Evolutionary conservation across 768 basidiomycete species (phyloP).

Genomic region (Calocera cornea): DNA sequence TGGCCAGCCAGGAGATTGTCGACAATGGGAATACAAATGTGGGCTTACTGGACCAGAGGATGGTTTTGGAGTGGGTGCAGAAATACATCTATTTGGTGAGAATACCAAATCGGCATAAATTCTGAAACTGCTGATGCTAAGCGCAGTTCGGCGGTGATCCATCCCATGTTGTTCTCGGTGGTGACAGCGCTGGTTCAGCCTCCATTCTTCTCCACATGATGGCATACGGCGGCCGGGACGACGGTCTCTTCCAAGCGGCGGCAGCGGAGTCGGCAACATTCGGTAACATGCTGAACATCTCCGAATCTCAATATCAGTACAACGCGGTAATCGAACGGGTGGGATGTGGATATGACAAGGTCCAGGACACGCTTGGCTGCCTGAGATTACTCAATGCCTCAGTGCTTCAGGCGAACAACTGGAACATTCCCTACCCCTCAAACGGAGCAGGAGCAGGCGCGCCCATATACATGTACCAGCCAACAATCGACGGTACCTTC

Average conservation of each 20-base stretch:
- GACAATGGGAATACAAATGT: neutral
- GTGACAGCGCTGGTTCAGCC: constrained; percentile 12
- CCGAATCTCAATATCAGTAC: neutral
- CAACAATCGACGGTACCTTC: neutral
- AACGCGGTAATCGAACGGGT: neutral
- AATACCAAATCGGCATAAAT: neutral
- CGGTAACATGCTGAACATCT: neutral
- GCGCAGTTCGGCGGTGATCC: constrained; percentile 14
- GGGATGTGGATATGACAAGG: neutral
- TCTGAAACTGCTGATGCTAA: neutral
- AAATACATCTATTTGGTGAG: neutral
- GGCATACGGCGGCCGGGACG: constrained; percentile 7
- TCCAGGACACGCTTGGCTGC: neutral
- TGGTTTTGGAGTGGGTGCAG: neutral
- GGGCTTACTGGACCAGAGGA: neutral
- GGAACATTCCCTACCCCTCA: neutral
- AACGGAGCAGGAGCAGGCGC: neutral
- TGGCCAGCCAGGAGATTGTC: neutral
- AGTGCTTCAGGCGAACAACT: neutral
- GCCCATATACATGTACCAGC: constrained; percentile 2
- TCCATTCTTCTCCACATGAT: constrained; percentile 13
- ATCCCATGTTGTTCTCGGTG: constrained; percentile 11
- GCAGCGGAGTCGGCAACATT: neutral
- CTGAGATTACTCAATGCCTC: neutral
- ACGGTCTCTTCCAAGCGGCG: constrained; percentile 8